Evolutionary conservation across 805 yeast species (phyloP).

Genomic region (Spathaspora passalidarum): DNA sequence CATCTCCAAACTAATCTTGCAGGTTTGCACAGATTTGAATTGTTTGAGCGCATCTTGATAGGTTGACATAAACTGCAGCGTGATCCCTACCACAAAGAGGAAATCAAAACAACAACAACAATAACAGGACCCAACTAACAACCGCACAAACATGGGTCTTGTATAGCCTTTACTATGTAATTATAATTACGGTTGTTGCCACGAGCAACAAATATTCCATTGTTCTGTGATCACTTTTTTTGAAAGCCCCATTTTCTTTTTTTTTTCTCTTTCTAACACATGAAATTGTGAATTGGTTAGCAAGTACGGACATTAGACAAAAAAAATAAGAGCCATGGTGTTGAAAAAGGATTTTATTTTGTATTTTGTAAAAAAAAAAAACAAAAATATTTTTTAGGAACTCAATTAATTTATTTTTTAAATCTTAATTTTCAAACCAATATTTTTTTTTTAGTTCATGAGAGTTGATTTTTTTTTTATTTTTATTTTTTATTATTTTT

Average conservation of each 20-base stretch:
- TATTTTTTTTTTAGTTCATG: background rate
- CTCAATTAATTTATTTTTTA: background rate
- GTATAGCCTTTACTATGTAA: conserved; percentile 1
- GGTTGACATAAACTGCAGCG: background rate
- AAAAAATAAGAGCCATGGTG: background rate
- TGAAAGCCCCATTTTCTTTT: background rate
- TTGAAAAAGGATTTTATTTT: background rate
- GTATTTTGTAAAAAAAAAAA: background rate
- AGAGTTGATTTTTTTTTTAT: background rate
- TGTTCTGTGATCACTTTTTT: background rate
- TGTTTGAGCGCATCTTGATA: background rate
- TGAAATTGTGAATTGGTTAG: background rate
- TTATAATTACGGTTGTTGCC: conserved; percentile 3
- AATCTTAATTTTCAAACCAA: background rate
- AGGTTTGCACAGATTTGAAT: too few relatives aligned
- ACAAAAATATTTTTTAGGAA: background rate
- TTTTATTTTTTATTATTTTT: background rate
- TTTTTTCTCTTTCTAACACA: background rate
- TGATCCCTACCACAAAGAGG: background rate
- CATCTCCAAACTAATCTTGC: background rate
- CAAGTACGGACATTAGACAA: background rate
- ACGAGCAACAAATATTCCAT: background rate
- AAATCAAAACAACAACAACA: background rate
- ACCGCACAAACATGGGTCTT: background rate
- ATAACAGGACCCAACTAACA: background rate